phyloP scores from a whole-genome alignment of 1,284 basidiomycete genomes.

The Ganoderma multipileum region DNA sequence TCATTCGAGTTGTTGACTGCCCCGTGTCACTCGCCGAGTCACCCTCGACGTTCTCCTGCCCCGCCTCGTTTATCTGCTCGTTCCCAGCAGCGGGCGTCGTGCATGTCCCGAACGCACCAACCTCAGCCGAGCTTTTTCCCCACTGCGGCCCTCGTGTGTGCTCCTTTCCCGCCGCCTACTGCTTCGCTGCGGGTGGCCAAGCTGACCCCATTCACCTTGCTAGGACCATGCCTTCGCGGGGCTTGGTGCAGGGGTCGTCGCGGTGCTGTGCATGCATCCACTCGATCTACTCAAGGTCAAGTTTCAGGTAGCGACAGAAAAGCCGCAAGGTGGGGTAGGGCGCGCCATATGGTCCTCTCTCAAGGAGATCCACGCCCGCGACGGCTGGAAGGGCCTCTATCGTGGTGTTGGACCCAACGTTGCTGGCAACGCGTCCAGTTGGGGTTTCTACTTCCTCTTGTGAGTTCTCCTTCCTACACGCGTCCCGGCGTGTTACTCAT shows the following conservation, averaged over 20 bases:
- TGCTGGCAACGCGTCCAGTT: constrained; percentile 95
- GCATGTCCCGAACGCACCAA: constrained; percentile 27
- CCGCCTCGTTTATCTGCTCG: constrained; percentile 9
- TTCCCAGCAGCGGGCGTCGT: constrained; percentile 9
- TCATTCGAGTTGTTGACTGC: too few species aligned
- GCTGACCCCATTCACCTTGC: constrained; percentile 16
- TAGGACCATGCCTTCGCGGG: constrained; percentile 96
- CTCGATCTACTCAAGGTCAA: constrained; percentile 97
- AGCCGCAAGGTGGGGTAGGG: constrained; percentile 70
- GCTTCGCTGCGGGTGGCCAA: not conserved
- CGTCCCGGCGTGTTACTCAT: not conserved
- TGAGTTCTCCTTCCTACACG: constrained; percentile 50
- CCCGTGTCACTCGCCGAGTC: too few species aligned
- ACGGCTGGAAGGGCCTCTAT: constrained; percentile 91
- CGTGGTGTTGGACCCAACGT: constrained; percentile 92
- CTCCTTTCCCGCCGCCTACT: not conserved
- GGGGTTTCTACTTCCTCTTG: constrained; percentile 99
- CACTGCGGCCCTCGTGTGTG: constrained; percentile 63
- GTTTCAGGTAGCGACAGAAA: constrained; percentile 87
- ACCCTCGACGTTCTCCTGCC: constrained; percentile 16
- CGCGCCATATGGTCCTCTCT: constrained; percentile 82
- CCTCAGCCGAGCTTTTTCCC: constrained; percentile 71
- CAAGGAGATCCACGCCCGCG: constrained; percentile 73
- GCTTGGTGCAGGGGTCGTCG: constrained; percentile 90
- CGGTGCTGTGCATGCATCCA: constrained; percentile 97